Evolutionary conservation across 2,329 filamentous ascomycete genomes (phyloP), one percentile per base, ranked within the genome.

Genomic region (Atkinsonella hypoxylon): DNA sequence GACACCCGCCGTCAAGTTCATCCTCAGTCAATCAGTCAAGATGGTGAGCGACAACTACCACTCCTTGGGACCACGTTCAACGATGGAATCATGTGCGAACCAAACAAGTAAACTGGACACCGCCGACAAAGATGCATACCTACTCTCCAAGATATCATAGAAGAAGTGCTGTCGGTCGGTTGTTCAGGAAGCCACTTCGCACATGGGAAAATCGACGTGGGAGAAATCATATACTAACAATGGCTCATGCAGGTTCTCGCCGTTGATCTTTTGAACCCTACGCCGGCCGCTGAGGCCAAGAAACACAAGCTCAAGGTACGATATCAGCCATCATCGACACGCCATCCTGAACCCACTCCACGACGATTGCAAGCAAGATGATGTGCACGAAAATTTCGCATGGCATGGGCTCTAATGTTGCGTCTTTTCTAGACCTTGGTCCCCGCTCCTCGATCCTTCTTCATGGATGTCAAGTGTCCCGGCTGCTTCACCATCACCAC

Each of bases 391-490:
- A 38, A 15, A 11, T 53, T 57, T 57, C 60, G 15, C 20, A 5
- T 39, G 17, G 36, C 30, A 4, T 20, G 11, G 17, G 34, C 32
- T 50, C 43, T 52, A 50, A 50, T 32, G 36, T 30, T 1, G 3
- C 18, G 4, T 38, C 32, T 15, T 45, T 17, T 50, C 56, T 62
- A 94, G 89, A 89, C 82, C 63, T 87, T 98, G 67, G 93, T 98
- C 71, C 93, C 93, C 67, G 85, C 82, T 62, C 93, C 93, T 68
- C 89, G 93, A 74, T 97, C 91, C 63, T 98, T 97, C 87, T 98
- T 98, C 88, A 98, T 98, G 93, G 93, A 98, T 73, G 93, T 98
- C 81, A 98, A 98, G 87, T 98, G 93, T 87, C 93, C 93, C 73
- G 93, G 93, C 69, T 98, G 93, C 88, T 98, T 97, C 86, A 96